Percentiles rank a stretch among this genome's conserved stretches.
phyloP scores from a whole-genome alignment of 208 protist species.

The Trypanosoma theileri region DNA sequence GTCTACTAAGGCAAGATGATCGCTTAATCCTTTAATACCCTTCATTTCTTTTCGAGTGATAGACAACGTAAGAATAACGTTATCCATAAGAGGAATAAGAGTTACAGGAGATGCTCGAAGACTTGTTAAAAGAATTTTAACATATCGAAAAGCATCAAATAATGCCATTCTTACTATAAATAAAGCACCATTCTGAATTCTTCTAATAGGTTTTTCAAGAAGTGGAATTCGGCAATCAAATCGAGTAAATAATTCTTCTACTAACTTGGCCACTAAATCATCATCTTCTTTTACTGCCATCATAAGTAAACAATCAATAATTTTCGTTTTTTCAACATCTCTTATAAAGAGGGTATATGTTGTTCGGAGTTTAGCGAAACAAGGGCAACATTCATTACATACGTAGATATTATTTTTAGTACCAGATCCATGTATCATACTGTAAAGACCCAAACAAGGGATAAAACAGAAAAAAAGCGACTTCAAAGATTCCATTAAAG shows the following conservation, averaged over 20 bases:
- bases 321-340: slow-evolving; percentile 75
- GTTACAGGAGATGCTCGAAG: slow-evolving; percentile 17
- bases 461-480: slow-evolving; percentile 65
- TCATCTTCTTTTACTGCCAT: slow-evolving; percentile 63
- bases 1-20: slow-evolving; percentile 48
- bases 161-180: slow-evolving; percentile 62
- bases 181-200: slow-evolving; percentile 72
- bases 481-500: slow-evolving; percentile 61
- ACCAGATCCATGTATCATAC: slow-evolving; percentile 31
- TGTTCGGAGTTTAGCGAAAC: slow-evolving; percentile 52
- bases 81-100: slow-evolving; percentile 37
- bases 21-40: slow-evolving; percentile 43
- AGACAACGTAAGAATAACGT: slow-evolving; percentile 45
- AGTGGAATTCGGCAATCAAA: slow-evolving; percentile 59
- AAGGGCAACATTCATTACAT: slow-evolving; percentile 72
- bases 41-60: slow-evolving; percentile 63
- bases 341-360: slow-evolving; percentile 64
- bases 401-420: slow-evolving; percentile 51
- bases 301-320: slow-evolving; percentile 78
- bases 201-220: slow-evolving; percentile 46
- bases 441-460: slow-evolving; percentile 26
- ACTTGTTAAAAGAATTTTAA: slow-evolving; percentile 37
- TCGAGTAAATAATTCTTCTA: slow-evolving; percentile 48
- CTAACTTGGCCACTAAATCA: slow-evolving; percentile 40
- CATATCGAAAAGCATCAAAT: slow-evolving; percentile 51